Conservation (phyloP, 2,329 filamentous ascomycete genomes). For the Lachnellula hyalina region DNA sequence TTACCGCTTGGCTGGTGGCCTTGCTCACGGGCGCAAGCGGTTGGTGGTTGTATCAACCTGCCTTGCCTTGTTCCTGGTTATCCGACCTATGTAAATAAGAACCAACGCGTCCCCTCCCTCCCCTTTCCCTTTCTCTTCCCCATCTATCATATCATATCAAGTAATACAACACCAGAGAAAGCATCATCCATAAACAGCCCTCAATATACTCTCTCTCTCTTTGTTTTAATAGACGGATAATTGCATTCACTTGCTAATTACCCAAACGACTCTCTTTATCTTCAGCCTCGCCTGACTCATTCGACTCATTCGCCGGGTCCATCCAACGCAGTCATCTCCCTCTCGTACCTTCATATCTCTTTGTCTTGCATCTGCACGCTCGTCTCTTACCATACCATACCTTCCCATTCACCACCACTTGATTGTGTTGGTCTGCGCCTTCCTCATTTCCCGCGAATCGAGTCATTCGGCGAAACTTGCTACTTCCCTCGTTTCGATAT, state of each 20-base stretch:
- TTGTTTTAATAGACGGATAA: slow-evolving; percentile 12
- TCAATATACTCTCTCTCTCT: neutral
- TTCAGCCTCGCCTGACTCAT: slow-evolving; percentile 21
- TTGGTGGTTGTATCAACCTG: neutral
- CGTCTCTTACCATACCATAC: slow-evolving; percentile 1
- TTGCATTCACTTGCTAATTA: slow-evolving; percentile 20
- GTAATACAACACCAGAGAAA: slow-evolving; percentile 2
- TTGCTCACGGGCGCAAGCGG: neutral
- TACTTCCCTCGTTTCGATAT: slow-evolving; percentile 19
- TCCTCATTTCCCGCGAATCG: slow-evolving; percentile 8
- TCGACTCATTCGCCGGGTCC: slow-evolving; percentile 20
- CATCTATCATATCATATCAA: neutral
- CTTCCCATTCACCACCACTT: slow-evolving; percentile 15
- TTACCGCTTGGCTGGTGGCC: neutral
- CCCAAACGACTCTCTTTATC: slow-evolving; percentile 16
- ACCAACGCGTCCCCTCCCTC: slow-evolving; percentile 2
- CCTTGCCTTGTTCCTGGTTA: neutral
- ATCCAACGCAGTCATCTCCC: slow-evolving; percentile 1
- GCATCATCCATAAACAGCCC: slow-evolving; percentile 1
- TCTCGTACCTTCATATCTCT: slow-evolving; percentile 4
- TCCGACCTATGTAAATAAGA: slow-evolving; percentile 6
- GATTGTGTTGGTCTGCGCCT: slow-evolving; percentile 19
- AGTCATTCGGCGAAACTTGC: slow-evolving; percentile 21
- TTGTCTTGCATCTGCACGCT: slow-evolving; percentile 8
- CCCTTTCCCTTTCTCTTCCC: neutral